Evolutionary conservation across 257 asterid species (phyloP).

Genomic region (Nicotiana obtusifolia): DNA sequence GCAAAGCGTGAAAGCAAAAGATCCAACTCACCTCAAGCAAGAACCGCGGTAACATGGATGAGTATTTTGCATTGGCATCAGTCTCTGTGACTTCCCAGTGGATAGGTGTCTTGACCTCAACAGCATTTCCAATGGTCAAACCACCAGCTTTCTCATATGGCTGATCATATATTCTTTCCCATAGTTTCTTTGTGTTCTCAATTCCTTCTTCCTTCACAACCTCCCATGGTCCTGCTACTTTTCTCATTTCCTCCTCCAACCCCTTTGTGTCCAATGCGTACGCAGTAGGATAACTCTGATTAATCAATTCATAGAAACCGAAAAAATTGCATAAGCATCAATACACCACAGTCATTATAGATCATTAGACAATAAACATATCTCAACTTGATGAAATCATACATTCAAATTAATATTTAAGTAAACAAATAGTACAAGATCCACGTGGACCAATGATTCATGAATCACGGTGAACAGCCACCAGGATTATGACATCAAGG

Average conservation of each 20-base stretch:
- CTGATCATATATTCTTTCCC: slow-evolving; percentile 75
- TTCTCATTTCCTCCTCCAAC: slow-evolving; percentile 49
- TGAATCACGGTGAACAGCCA: neutral
- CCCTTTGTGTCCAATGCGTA: slow-evolving; percentile 64
- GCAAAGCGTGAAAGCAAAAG: neutral
- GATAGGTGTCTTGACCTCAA: slow-evolving; percentile 38
- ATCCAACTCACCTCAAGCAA: slow-evolving; percentile 63
- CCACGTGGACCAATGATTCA: neutral
- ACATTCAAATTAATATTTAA: neutral
- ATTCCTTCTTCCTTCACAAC: slow-evolving; percentile 38
- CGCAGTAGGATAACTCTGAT: slow-evolving; percentile 84
- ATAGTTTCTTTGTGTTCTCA: slow-evolving; percentile 45
- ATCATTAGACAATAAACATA: neutral
- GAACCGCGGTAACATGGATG: slow-evolving; percentile 72
- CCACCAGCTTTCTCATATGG: slow-evolving; percentile 89
- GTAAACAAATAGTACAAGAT: neutral
- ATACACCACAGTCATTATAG: slow-evolving; percentile 4
- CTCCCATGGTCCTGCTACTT: slow-evolving; percentile 47
- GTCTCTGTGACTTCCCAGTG: slow-evolving; percentile 56
- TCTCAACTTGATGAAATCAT: neutral
- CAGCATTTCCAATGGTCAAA: slow-evolving; percentile 31
- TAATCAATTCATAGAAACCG: slow-evolving; percentile 7
- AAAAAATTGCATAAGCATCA: neutral
- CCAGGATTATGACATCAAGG: neutral
- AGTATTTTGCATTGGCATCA: slow-evolving; percentile 69